Evolutionary conservation across 495 filamentous ascomycete genomes (phyloP).

Genomic region (Aspergillus saccharolyticus): DNA sequence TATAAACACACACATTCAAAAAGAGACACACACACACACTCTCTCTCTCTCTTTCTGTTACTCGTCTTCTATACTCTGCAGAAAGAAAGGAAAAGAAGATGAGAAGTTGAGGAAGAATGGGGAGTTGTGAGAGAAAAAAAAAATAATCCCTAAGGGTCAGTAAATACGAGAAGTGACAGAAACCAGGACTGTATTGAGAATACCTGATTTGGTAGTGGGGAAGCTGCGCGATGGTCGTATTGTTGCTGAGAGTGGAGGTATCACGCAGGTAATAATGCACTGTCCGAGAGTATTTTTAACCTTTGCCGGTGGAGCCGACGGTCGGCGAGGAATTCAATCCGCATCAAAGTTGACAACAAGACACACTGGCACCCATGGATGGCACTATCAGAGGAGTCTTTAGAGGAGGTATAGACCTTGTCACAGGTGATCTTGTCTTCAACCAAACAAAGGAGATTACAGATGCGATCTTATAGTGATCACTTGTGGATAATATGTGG

Average conservation of each 20-base stretch:
- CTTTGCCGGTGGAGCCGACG: not conserved
- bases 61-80: not conserved
- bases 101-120: slow-evolving; percentile 1
- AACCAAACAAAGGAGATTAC: not conserved
- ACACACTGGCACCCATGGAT: not conserved
- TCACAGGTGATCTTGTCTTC: not conserved
- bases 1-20: not conserved
- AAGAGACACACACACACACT: not conserved
- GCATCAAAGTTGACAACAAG: not conserved
- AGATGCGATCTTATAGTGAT: not conserved
- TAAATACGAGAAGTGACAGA: not conserved
- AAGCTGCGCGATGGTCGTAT: not conserved
- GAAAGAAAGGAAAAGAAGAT: slow-evolving; percentile 1
- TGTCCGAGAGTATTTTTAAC: not conserved
- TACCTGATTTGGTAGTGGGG: slow-evolving; percentile 9
- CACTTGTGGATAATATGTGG: no score
- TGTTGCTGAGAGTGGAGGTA: not conserved
- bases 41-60: not conserved
- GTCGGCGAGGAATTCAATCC: not conserved
- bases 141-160: not conserved
- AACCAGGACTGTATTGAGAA: slow-evolving; percentile 7
- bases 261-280: not conserved
- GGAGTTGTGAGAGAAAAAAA: slow-evolving; percentile 1
- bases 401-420: not conserved
- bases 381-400: not conserved